These are phyloP conservation scores for Rubroboletus satanas DNA, from an alignment of 768 basidiomycete species.

Conservation along the genomic window DNA sequence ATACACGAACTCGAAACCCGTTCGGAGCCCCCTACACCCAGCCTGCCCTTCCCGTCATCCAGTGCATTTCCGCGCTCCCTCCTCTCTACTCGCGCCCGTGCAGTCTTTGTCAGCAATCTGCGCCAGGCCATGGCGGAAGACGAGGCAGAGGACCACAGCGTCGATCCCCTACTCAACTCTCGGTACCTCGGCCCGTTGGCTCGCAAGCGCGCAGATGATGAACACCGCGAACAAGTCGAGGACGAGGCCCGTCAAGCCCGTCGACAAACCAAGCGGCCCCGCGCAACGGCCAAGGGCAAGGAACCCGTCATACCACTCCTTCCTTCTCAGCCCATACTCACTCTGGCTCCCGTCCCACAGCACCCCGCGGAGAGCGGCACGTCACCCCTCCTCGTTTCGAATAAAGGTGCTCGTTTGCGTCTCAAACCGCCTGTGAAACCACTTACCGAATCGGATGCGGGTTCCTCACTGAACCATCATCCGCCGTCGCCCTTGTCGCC, in stretches of 20 bases:
- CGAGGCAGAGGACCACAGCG: constrained; percentile 39
- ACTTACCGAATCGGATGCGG: constrained; percentile 17
- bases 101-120: constrained; percentile 45
- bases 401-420: constrained; percentile 46
- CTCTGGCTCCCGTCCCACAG: constrained; percentile 23
- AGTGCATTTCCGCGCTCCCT: constrained; percentile 50
- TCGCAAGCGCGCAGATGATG: constrained; percentile 43
- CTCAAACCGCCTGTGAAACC: constrained; percentile 44
- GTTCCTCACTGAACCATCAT: constrained; percentile 18
- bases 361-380: constrained; percentile 13
- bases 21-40: constrained; percentile 30
- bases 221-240: constrained; percentile 38
- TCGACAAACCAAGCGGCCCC: constrained; percentile 32
- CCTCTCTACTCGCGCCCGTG: constrained; percentile 40
- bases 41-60: constrained; percentile 37
- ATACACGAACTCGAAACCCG: constrained; percentile 57
- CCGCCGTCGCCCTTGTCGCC: constrained; percentile 34
- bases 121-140: constrained; percentile 46
- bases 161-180: constrained; percentile 45
- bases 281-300: constrained; percentile 37
- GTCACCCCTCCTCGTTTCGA: constrained; percentile 39
- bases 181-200: constrained; percentile 45
- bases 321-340: constrained; percentile 26
- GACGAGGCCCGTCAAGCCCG: constrained; percentile 45
- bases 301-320: constrained; percentile 25